Conservation (phyloP, 2,329 filamentous ascomycete genomes). For the Graphilbum ipis-grandicollis region DNA sequence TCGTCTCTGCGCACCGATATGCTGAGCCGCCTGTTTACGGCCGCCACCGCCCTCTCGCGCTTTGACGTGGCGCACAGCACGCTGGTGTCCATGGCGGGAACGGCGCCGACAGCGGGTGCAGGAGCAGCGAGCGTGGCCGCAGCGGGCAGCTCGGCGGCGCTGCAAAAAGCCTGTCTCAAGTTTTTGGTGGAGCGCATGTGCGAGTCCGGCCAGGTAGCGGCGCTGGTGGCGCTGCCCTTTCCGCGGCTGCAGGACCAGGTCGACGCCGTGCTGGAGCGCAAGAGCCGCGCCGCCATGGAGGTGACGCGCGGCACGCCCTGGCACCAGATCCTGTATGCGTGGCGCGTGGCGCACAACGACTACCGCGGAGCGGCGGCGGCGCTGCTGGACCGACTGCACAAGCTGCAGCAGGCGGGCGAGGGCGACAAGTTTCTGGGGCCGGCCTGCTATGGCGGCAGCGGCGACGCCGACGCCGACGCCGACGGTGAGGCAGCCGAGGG, state of each 20-base stretch:
- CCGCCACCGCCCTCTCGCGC: slow-evolving; percentile 59
- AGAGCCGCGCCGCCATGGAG: slow-evolving; percentile 36
- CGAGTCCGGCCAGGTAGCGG: slow-evolving; percentile 43
- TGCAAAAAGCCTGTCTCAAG: slow-evolving; percentile 56
- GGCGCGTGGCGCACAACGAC: slow-evolving; percentile 68
- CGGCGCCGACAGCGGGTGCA: neutral
- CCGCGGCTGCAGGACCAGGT: slow-evolving; percentile 54
- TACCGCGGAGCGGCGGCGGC: slow-evolving; percentile 62
- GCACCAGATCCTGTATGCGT: slow-evolving; percentile 80
- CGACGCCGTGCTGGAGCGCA: slow-evolving; percentile 57
- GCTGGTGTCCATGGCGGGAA: slow-evolving; percentile 52
- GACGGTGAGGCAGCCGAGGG: too few species aligned
- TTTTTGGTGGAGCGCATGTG: slow-evolving; percentile 55
- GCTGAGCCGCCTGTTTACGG: slow-evolving; percentile 68
- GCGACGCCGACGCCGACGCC: neutral
- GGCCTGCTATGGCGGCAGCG: neutral
- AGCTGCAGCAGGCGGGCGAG: slow-evolving; percentile 39
- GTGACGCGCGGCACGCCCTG: slow-evolving; percentile 52
- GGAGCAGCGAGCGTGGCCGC: neutral
- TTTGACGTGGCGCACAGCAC: slow-evolving; percentile 73
- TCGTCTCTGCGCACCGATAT: slow-evolving; percentile 41
- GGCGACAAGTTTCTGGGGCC: slow-evolving; percentile 30
- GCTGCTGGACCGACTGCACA: slow-evolving; percentile 45
- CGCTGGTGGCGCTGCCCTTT: slow-evolving; percentile 63
- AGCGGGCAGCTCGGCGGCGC: slow-evolving; percentile 17